A percentile compares a stretch with the other conserved stretches of the same genome.
Evolutionary conservation across 257 asterid genomes (phyloP).

Genomic region (Prunella vulgaris): DNA sequence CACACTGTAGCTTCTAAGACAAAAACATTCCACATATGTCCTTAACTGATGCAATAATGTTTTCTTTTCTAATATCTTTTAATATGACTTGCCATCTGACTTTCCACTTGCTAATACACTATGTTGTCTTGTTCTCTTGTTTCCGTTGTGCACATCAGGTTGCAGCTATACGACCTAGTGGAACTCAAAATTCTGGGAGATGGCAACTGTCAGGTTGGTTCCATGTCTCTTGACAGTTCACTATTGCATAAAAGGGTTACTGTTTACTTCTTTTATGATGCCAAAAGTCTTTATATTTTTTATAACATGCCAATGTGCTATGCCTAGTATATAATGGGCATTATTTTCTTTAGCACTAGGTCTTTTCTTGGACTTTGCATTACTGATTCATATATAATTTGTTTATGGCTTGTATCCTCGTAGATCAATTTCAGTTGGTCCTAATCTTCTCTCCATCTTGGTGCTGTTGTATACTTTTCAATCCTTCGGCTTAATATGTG

Average conservation of each 20-base stretch:
- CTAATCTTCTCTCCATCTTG: neutral
- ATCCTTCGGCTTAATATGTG: neutral
- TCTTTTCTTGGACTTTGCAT: neutral
- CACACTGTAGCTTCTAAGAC: neutral
- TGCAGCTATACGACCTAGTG: conserved; percentile 66
- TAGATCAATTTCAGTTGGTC: neutral
- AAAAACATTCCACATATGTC: neutral
- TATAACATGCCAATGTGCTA: neutral
- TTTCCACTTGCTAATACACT: neutral
- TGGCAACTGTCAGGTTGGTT: conserved; percentile 90
- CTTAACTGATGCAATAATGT: neutral
- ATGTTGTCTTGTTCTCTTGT: neutral
- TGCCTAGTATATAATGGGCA: neutral
- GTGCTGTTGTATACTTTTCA: neutral
- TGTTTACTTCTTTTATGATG: neutral
- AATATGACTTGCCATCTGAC: neutral
- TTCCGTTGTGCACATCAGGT: conserved; percentile 34
- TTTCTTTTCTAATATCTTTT: neutral
- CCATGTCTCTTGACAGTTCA: neutral
- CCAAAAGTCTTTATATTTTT: neutral
- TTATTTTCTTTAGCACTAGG: neutral
- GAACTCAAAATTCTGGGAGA: conserved; percentile 86
- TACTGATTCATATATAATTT: neutral
- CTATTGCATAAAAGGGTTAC: neutral
- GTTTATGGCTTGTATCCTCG: neutral